phyloP scores from a whole-genome alignment of 1,139 yeast genomes.

The Hyphopichia fennica region DNA sequence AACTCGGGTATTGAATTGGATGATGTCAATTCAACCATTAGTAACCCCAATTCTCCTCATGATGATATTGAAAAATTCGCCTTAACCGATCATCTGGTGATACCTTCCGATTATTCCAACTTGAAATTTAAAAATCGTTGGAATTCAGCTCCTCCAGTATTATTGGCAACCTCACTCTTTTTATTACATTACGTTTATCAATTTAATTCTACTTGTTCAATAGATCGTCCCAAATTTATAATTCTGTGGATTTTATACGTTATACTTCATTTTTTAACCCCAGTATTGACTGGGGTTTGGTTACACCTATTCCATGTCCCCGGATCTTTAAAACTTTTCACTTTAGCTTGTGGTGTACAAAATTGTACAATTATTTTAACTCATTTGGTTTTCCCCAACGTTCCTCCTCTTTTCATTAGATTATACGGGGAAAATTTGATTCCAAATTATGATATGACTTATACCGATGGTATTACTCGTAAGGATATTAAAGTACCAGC shows the following conservation, averaged over 20 bases:
- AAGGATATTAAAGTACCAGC: constrained; percentile 13
- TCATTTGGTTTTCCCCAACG: constrained; percentile 14
- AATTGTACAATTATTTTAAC: constrained; percentile 13
- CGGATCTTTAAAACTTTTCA: constrained; percentile 13
- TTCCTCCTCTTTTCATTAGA: constrained; percentile 15
- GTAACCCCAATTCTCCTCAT: too few relatives aligned
- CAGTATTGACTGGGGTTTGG: constrained; percentile 12
- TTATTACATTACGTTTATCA: constrained; percentile 10
- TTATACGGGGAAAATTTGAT: constrained; percentile 14
- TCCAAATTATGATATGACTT: constrained; percentile 16
- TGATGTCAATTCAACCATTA: too few relatives aligned
- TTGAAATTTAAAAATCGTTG: constrained; percentile 6
- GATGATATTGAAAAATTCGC: too few relatives aligned
- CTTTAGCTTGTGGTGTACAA: constrained; percentile 12
- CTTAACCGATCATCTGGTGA: neutral
- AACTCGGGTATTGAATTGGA: too few relatives aligned
- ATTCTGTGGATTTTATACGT: constrained; percentile 15
- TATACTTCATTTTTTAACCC: constrained; percentile 13
- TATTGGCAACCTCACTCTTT: constrained; percentile 12
- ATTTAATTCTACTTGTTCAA: constrained; percentile 7
- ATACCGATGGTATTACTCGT: constrained; percentile 16
- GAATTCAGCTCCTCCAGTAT: constrained; percentile 12
- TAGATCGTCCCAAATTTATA: constrained; percentile 9
- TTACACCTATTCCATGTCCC: constrained; percentile 16
- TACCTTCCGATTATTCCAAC: too few relatives aligned